Base-by-base conservation (phyloP, 805 yeast genomes). In the Candida orba region DNA sequence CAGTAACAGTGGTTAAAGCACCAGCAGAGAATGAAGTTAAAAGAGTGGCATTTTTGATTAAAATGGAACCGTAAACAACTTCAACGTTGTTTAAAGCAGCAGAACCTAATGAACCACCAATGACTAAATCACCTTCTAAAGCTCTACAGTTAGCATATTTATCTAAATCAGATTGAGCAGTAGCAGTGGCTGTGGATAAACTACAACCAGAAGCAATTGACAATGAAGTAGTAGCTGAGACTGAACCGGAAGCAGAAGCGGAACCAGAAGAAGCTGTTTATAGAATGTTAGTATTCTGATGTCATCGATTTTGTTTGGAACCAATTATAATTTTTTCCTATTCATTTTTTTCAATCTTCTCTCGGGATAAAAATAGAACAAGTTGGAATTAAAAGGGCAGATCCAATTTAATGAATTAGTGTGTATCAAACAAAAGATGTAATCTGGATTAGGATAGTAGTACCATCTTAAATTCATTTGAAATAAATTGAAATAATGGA, bases 81-180 rank as follows among this genome's bases (percentile, higher is more conserved):
- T 81, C 63, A 54, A 90, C 84, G 52, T 84, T 86, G 60, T 83
- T 81, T 58, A 93, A 71, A 46, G 81, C 73, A 54, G 82, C 81
- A 47, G 76, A 54, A 52, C 79, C 81, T 49, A 82, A 65, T 51
- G 67, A 72, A 69, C 90, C 90, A 45, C 74, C 60, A 60, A 91
- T 74, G 67, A 71, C 65, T 57, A 93, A 69, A 64, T 81, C 81
- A 75, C 96, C 98, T 51, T 76, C 75, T 54, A 93, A 73, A 50
- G 88, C 84, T 33, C 76, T 65, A 78, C 99, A 93, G 38, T 79
- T 72, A 40, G 86, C 66, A 43, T 84, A 76, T 24, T 64, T 59
- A 57, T 88, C 95, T 61, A 91, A 78, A 54, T 88, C 90, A 29
- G 84, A 56, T 67, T 89, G 88, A 36, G 81, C 77, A 43, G 93